Conservation (phyloP, 106 monocot genomes). For the Apostasia ramifera region DNA sequence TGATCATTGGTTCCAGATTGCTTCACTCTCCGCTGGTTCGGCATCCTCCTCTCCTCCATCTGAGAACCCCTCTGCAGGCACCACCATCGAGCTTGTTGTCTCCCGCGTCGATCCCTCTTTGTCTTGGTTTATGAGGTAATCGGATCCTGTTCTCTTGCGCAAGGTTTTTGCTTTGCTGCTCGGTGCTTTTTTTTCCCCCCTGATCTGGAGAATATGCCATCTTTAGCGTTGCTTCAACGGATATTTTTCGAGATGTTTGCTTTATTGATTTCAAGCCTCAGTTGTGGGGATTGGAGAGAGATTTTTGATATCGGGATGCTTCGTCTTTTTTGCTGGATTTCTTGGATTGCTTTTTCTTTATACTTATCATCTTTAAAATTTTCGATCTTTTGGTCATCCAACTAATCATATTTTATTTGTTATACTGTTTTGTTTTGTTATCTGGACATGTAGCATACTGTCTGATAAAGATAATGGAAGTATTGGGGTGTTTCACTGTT, state of each 20-base stretch:
- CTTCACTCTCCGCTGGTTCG: too few relatives aligned
- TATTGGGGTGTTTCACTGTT: background rate
- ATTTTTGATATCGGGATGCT: background rate
- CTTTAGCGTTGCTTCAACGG: background rate
- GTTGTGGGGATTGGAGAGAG: background rate
- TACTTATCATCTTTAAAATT: too few relatives aligned
- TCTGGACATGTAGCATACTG: background rate
- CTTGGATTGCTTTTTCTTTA: too few relatives aligned
- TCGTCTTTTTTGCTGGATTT: background rate
- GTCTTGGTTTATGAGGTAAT: constrained; percentile 81
- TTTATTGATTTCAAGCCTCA: background rate
- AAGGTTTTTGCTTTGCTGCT: background rate
- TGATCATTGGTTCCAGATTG: too few relatives aligned
- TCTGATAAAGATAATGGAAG: background rate
- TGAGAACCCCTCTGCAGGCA: too few relatives aligned
- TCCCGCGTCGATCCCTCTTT: constrained; percentile 25
- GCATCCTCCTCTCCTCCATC: too few relatives aligned
- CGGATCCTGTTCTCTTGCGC: too few relatives aligned
- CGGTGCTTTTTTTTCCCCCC: background rate
- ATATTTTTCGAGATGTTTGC: background rate
- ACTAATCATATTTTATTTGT: too few relatives aligned
- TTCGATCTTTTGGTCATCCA: too few relatives aligned
- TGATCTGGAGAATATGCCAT: background rate
- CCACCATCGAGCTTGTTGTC: background rate
- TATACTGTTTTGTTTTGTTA: too few relatives aligned